phyloP scores from a whole-genome alignment of 352 stramenopile species.

The Pythium oligandrum region DNA sequence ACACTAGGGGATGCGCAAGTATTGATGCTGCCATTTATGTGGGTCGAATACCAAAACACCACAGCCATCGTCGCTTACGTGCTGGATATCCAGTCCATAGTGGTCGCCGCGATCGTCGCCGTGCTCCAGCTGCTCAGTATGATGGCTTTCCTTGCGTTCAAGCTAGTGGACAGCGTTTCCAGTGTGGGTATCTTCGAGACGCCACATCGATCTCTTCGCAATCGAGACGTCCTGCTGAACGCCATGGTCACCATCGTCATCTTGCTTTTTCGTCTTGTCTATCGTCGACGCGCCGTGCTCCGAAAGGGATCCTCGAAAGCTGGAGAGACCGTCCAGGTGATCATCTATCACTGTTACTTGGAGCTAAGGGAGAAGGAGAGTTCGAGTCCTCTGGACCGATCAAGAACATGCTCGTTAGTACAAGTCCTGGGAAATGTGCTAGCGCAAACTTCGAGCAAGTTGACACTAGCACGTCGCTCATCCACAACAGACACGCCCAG shows the following conservation, averaged over 20 bases:
- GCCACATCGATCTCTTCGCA: conserved; percentile 1
- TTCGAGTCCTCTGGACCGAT: background rate
- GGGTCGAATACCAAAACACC: conserved; percentile 9
- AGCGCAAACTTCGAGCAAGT: conserved; percentile 2
- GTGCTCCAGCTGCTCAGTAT: conserved; percentile 2
- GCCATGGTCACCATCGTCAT: conserved; percentile 10
- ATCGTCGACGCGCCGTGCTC: conserved; percentile 5
- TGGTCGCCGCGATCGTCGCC: conserved; percentile 2
- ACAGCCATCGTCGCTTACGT: conserved; percentile 16
- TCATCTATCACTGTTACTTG: conserved; percentile 10
- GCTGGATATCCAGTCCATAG: conserved; percentile 8
- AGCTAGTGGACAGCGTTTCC: conserved; percentile 1
- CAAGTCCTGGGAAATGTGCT: background rate
- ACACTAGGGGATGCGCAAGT: conserved; percentile 8
- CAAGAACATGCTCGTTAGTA: conserved; percentile 6
- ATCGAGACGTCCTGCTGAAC: conserved; percentile 18
- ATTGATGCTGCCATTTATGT: conserved; percentile 12
- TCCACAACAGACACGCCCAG: background rate
- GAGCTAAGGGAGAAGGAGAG: background rate
- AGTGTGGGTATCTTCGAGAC: background rate
- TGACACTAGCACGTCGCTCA: background rate
- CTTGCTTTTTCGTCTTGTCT: conserved; percentile 7
- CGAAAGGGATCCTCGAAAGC: background rate
- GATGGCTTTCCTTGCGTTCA: conserved; percentile 2
- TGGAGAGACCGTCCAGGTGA: conserved; percentile 3